Percentiles rank a stretch among this genome's conserved stretches.
phyloP scores from a whole-genome alignment of 495 filamentous ascomycete species.

The Talaromyces thailandensis region DNA sequence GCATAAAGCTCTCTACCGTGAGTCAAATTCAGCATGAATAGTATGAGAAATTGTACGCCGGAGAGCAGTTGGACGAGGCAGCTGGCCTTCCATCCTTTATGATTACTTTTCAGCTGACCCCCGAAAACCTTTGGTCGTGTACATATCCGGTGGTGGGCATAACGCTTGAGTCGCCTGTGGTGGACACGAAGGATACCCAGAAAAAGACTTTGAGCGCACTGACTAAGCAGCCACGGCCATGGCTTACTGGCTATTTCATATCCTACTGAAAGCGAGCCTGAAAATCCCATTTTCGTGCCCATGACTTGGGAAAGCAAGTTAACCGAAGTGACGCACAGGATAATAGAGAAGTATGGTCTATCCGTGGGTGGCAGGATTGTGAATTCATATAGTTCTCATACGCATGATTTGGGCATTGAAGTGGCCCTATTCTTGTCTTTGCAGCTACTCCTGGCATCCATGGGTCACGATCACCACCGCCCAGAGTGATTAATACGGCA shows the following conservation, averaged over 20 bases:
- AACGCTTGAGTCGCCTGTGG: slow-evolving; percentile 18
- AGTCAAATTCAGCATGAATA: no score
- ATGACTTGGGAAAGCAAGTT: slow-evolving; percentile 17
- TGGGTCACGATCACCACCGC: slow-evolving; percentile 5
- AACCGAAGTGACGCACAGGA: slow-evolving; percentile 8
- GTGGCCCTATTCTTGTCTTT: slow-evolving; percentile 15
- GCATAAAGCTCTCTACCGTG: no score
- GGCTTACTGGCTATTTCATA: slow-evolving; percentile 18
- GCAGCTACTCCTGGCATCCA: slow-evolving; percentile 17
- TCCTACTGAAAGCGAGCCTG: slow-evolving; percentile 13
- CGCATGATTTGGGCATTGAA: slow-evolving; percentile 10
- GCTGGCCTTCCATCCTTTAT: slow-evolving; percentile 13
- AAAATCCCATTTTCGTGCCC: slow-evolving; percentile 9
- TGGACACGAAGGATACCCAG: slow-evolving; percentile 10
- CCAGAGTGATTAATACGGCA: neutral
- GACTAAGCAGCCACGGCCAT: slow-evolving; percentile 12
- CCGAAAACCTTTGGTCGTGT: slow-evolving; percentile 16
- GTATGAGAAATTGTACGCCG: slow-evolving; percentile 13
- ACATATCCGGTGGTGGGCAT: slow-evolving; percentile 14
- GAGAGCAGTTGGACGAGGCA: slow-evolving; percentile 12
- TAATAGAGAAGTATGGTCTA: slow-evolving; percentile 8
- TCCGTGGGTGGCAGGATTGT: slow-evolving; percentile 16
- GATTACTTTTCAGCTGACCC: slow-evolving; percentile 11
- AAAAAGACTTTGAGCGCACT: slow-evolving; percentile 13
- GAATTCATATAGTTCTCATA: slow-evolving; percentile 12